phyloP scores from a whole-genome alignment of 148 eudicot genomes.

The Arctostaphylos glauca region DNA sequence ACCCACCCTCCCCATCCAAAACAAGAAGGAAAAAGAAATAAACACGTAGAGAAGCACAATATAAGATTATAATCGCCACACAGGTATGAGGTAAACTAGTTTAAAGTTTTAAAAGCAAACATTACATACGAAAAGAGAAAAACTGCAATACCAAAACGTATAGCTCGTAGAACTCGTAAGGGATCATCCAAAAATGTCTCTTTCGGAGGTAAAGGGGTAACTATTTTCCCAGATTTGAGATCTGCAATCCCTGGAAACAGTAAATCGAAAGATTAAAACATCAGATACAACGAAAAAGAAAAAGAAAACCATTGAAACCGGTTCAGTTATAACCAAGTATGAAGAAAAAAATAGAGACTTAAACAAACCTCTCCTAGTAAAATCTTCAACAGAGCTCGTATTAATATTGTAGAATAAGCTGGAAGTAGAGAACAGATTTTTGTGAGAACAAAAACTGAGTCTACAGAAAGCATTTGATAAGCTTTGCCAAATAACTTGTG shows the following conservation, averaged over 20 bases:
- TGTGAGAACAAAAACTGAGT: constrained; percentile 12
- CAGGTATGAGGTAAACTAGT: not conserved
- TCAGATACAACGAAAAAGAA: constrained; percentile 3
- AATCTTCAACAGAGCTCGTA: constrained; percentile 76
- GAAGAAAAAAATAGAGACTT: not conserved
- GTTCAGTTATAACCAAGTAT: not conserved
- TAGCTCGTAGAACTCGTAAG: constrained; percentile 90
- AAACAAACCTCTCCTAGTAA: constrained; percentile 73
- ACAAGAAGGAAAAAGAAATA: not conserved
- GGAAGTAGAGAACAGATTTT: not conserved
- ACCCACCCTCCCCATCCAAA: not conserved
- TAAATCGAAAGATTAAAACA: constrained; percentile 15
- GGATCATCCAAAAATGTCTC: constrained; percentile 98
- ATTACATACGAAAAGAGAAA: not conserved
- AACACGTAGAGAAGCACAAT: not conserved
- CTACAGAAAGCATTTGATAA: not conserved
- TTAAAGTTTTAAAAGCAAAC: not conserved
- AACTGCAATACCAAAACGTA: constrained; percentile 69
- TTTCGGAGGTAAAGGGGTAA: constrained; percentile 90
- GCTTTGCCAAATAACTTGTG: not conserved
- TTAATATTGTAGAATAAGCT: constrained; percentile 97
- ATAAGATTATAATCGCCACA: not conserved
- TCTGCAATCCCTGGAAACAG: constrained; percentile 57
- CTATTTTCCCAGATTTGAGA: constrained; percentile 81
- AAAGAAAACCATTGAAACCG: not conserved